These are phyloP conservation scores for Nephelium lappaceum DNA, from an alignment of 345 rosid species.

Conservation along the genomic window DNA sequence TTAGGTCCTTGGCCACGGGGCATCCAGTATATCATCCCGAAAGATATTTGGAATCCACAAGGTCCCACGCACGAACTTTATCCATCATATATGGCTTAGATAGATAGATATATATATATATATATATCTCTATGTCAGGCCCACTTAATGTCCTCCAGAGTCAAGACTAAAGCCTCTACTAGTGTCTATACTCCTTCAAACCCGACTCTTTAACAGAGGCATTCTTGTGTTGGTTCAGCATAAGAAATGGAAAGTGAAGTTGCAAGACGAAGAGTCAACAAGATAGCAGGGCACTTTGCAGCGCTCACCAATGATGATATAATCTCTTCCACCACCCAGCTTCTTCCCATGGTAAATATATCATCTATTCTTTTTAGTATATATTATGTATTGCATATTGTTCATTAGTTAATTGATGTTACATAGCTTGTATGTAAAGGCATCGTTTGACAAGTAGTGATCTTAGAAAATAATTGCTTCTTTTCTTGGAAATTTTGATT, in stretches of 20 bases:
- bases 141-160: no score
- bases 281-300: constrained; percentile 62
- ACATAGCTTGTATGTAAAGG: no score
- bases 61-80: background rate
- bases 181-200: background rate
- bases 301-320: constrained; percentile 37
- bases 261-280: constrained; percentile 62
- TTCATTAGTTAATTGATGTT: background rate
- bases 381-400: background rate
- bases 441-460: no score
- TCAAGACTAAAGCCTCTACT: background rate
- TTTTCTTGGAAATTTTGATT: no score
- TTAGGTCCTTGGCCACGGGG: background rate
- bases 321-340: constrained; percentile 40
- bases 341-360: constrained; percentile 60
- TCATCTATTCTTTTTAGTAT: no score
- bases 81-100: background rate
- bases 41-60: constrained; percentile 8
- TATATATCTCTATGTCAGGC: no score
- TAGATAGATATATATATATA: no score
- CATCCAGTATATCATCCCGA: background rate
- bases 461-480: no score
- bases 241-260: constrained; percentile 59
- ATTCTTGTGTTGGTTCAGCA: no score
- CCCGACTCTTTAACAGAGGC: no score